Conservation (phyloP, 257 asterid species). For the Verbascum thapsus region DNA sequence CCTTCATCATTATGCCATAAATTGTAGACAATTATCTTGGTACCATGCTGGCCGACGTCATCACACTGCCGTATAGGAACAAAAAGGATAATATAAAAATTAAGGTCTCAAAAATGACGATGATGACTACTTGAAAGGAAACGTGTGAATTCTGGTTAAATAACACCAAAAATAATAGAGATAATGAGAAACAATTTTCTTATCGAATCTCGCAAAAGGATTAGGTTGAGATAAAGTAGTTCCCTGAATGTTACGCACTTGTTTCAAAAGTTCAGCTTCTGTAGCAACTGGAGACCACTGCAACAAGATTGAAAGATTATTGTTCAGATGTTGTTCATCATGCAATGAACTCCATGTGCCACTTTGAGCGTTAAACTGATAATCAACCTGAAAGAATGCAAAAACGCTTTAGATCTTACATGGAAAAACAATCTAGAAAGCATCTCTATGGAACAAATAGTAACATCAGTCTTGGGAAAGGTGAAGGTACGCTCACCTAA, state of each 20-base stretch:
- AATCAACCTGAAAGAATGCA: conserved; percentile 66
- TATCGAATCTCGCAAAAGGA: background rate
- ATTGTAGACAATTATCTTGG: conserved; percentile 71
- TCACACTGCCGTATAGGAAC: conserved; percentile 58
- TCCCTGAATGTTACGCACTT: conserved; percentile 51
- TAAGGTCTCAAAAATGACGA: conserved; percentile 14
- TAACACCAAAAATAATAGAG: background rate
- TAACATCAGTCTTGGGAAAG: conserved; percentile 21
- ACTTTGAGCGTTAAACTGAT: conserved; percentile 46
- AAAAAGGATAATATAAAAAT: conserved; percentile 5
- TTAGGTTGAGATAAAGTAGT: conserved; percentile 3
- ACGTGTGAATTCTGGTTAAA: conserved; percentile 12
- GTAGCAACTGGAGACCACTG: conserved; percentile 81
- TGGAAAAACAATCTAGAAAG: background rate
- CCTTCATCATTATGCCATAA: conserved; percentile 81
- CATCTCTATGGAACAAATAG: conserved; percentile 2
- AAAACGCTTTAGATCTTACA: conserved; percentile 1
- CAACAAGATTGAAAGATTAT: conserved; percentile 67
- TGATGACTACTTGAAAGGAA: background rate
- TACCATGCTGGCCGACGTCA: conserved; percentile 78
- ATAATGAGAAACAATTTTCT: conserved; percentile 1
- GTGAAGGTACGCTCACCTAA: no score
- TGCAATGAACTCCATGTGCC: conserved; percentile 58
- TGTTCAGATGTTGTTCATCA: conserved; percentile 45
- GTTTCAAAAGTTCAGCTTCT: conserved; percentile 78